Evolutionary conservation across 305 asterid species (phyloP).

Genomic region (Petunia hybrid): DNA sequence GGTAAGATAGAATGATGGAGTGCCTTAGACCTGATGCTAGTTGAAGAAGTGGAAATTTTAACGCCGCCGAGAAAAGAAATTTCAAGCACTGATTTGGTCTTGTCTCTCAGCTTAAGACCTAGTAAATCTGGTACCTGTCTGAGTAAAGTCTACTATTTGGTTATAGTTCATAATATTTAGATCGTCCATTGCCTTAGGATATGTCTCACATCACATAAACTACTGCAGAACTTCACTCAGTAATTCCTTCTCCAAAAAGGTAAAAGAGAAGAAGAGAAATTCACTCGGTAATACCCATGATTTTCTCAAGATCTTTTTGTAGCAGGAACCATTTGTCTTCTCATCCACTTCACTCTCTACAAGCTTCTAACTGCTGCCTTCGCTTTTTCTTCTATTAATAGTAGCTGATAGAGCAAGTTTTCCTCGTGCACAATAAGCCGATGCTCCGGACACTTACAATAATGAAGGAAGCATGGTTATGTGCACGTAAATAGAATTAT

Average conservation of each 20-base stretch:
- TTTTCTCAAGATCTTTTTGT: background rate
- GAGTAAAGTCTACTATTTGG: constrained; percentile 5
- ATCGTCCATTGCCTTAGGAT: background rate
- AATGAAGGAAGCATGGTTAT: constrained; percentile 91
- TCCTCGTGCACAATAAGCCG: constrained; percentile 66
- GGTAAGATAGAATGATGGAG: too few species aligned
- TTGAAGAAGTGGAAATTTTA: too few species aligned
- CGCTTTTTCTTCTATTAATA: constrained; percentile 3
- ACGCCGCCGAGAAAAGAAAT: too few species aligned
- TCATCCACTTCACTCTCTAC: background rate
- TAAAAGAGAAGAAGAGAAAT: background rate
- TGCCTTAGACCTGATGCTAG: too few species aligned
- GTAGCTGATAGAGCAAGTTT: background rate
- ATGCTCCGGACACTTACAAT: constrained; percentile 66
- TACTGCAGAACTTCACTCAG: background rate
- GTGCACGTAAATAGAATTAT: constrained; percentile 63
- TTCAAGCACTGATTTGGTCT: constrained; percentile 1
- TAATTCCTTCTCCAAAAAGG: background rate
- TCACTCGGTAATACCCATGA: background rate
- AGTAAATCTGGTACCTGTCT: background rate
- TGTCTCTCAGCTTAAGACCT: background rate
- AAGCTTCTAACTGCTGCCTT: background rate
- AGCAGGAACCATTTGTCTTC: constrained; percentile 5
- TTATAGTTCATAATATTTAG: background rate
- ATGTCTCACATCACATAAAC: constrained; percentile 1